Evolutionary conservation across 768 basidiomycete genomes (phyloP).

Genomic region (Mycena olivaceomarginata): DNA sequence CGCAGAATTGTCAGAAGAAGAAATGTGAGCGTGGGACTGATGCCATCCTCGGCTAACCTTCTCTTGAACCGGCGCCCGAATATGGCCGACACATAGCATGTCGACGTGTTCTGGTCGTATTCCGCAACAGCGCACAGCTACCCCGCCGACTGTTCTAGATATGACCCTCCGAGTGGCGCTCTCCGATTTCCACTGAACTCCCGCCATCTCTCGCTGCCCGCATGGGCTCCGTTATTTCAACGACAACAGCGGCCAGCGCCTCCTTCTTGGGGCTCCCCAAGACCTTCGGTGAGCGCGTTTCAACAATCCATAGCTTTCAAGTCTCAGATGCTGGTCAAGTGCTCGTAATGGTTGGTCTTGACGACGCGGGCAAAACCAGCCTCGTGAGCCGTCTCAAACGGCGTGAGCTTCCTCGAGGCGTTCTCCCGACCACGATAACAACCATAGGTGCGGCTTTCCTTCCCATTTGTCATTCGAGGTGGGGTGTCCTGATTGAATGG

Average conservation of each 20-base stretch:
- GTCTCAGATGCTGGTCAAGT: not conserved
- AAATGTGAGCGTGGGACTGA: too few relatives aligned
- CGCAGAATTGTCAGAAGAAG: too few relatives aligned
- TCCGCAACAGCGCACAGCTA: too few relatives aligned
- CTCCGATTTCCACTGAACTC: not conserved
- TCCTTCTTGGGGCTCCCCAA: not conserved
- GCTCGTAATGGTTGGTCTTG: conserved; percentile 46
- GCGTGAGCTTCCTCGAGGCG: conserved; percentile 47
- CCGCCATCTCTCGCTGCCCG: not conserved
- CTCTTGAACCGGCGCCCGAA: too few relatives aligned
- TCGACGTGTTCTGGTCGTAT: too few relatives aligned
- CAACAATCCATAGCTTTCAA: not conserved
- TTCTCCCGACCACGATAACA: conserved; percentile 47
- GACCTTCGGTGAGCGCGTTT: not conserved
- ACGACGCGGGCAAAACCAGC: conserved; percentile 53
- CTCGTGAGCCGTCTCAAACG: conserved; percentile 54
- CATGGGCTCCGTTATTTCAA: conserved; percentile 16
- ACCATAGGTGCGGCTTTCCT: conserved; percentile 53
- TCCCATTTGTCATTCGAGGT: not conserved
- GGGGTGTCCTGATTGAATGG: not conserved
- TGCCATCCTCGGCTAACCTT: too few relatives aligned
- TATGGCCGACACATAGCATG: too few relatives aligned
- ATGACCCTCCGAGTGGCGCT: too few relatives aligned
- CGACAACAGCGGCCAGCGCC: not conserved
- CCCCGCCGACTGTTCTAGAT: too few relatives aligned